These are phyloP conservation scores for Fusarium torreyae DNA, from an alignment of 2,329 filamentous ascomycete genomes.

Conservation along the genomic window DNA sequence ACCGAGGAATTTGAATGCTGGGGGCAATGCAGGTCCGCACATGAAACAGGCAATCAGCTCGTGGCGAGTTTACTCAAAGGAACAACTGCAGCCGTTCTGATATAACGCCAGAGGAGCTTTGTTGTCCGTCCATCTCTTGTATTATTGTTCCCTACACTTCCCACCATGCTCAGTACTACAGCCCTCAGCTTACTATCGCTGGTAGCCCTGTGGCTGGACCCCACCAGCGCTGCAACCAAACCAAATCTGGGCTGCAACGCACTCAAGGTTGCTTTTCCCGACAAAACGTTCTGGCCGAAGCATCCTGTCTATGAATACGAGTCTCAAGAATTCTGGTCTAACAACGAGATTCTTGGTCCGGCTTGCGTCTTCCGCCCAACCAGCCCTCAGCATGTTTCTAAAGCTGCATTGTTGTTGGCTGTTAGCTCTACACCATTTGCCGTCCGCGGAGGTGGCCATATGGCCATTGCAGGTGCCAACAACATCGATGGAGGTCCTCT, in stretches of 20 bases:
- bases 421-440: conserved; percentile 19
- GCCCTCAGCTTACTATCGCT: conserved; percentile 10
- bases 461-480: conserved; percentile 41
- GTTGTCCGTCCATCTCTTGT: not conserved
- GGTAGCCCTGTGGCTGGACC: conserved; percentile 5
- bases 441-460: conserved; percentile 42
- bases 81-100: not conserved
- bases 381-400: conserved; percentile 11
- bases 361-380: conserved; percentile 34
- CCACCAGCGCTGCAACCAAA: not conserved
- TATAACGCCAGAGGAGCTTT: not conserved
- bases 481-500: conserved; percentile 38
- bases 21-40: not conserved
- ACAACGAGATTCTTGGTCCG: conserved; percentile 23
- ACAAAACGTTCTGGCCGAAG: conserved; percentile 9
- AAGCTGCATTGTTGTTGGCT: not conserved
- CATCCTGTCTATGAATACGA: conserved; percentile 27
- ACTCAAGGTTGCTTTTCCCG: conserved; percentile 13
- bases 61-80: not conserved
- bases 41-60: conserved; percentile 1
- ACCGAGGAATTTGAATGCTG: conserved; percentile 6
- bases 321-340: conserved; percentile 34
- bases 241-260: conserved; percentile 10
- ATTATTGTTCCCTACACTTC: not conserved
- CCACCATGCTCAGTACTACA: conserved; percentile 9